Evolutionary conservation across 306 rosid genomes (phyloP).

Genomic region (Psophocarpus tetragonolobus): DNA sequence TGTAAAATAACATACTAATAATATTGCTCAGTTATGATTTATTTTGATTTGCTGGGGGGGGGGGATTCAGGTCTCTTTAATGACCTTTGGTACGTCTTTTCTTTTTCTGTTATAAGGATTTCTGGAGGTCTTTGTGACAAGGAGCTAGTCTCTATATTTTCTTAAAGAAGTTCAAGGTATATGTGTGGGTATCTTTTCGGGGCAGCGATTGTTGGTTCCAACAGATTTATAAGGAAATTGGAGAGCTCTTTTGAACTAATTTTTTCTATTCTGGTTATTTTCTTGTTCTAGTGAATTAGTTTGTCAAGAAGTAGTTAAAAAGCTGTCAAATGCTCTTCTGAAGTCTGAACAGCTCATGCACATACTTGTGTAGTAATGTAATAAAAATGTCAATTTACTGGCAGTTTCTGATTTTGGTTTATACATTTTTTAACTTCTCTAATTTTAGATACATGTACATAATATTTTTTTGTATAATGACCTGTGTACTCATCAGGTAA

Average conservation of each 20-base stretch:
- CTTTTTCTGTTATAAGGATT: neutral
- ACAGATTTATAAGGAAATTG: neutral
- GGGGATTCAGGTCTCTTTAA: neutral
- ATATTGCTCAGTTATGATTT: neutral
- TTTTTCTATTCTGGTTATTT: neutral
- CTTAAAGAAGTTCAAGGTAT: neutral
- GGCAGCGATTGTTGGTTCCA: neutral
- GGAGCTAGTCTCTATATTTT: neutral
- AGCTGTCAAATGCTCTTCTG: neutral
- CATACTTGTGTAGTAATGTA: neutral
- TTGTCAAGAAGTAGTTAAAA: neutral
- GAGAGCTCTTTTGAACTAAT: neutral
- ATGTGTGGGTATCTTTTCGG: neutral
- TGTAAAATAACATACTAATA: too few species aligned
- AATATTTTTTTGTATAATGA: conserved; percentile 12
- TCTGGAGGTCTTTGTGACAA: neutral
- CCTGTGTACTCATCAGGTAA: conserved; percentile 53
- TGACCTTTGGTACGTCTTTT: neutral
- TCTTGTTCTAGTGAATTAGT: neutral
- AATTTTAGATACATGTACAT: conserved; percentile 18
- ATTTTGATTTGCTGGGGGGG: neutral
- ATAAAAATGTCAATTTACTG: neutral
- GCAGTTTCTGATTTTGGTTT: conserved; percentile 15
- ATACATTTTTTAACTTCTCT: conserved; percentile 10
- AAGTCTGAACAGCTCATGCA: neutral